Base-by-base conservation (phyloP, 495 filamentous ascomycete genomes). In the Gamarada debralockiae region DNA sequence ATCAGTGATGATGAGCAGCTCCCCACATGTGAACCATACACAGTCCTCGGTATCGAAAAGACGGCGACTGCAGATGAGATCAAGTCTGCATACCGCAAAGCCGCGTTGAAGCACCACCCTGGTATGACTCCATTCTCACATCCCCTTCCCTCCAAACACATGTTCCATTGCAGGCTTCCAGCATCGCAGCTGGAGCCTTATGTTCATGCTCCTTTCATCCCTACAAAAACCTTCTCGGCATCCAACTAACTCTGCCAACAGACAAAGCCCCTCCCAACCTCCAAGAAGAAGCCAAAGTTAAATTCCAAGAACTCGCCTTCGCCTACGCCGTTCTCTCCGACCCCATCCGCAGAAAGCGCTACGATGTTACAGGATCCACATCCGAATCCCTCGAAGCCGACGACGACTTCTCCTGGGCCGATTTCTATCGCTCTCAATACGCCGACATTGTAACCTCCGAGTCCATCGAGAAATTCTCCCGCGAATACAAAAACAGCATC, bases 281-380 rank as follows among this genome's bases (percentile, higher is more conserved):
- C 29, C 87, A 85, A 61, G 75, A 80, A 8, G 70, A 76, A 47
- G 92, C 95, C 7, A 82, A 93, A 56, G 65, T 72, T 44, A 83
- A 78, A 31, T 98, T 98, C 74, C 93, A 97, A 65, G 73, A 83
- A 47, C 83, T 97, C 59, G 93, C 92, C 9, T 92, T 97, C 56
- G 92, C 95, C 38, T 95, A 97, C 62, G 90, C 88, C 15, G 84
- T 98, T 41, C 82, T 98, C 40, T 96, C 89, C 22, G 89, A 96
- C 52, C 71, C 81, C 9, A 71, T 74, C 3, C 81, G 92, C 27
- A 86, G 92, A 46, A 79, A 78, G 44, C 84, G 89, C 52, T 98
- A 96, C 69, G 92, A 98, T 65, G 73, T 75, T 51, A 96, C 92
- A 0, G 93, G 93, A 50, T 89, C 81, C 44, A 97, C 92, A 0